Base-by-base conservation (phyloP, 2,329 filamentous ascomycete species). In the Cladosporium austrohemisphaericum region DNA sequence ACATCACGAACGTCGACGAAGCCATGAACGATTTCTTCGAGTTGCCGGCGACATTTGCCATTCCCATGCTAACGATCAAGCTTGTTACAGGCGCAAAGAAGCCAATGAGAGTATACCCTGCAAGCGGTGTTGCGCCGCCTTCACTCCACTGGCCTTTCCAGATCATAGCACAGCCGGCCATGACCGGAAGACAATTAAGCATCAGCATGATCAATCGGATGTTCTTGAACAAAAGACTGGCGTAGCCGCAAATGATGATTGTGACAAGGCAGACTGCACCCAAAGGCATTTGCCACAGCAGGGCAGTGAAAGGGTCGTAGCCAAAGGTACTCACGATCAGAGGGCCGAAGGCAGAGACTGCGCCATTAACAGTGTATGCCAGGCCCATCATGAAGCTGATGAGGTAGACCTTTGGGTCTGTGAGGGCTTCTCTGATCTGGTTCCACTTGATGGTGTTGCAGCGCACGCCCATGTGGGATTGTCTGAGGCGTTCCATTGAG, bases 11-110 rank as follows among this genome's bases (percentile, higher is more conserved):
- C 1, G 87, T 84, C 0, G 82, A 81, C 0, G 83, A 81, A 0
- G 85, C 83, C 75, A 86, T 88, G 59, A 85, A 83, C 55, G 81
- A 85, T 72, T 89, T 89, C 70, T 90, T 90, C 0, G 85, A 89
- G 19, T 85, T 78, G 0, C 86, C 86, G 0, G 85, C 85, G 0
- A 89, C 84, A 55, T 90, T 90, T 9, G 79, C 78, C 73, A 79
- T 79, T 0, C 76, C 78, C 2, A 81, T 60, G 0, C 72, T 73
- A 33, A 82, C 79, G 2, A 77, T 75, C n/a, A 80, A 69, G 35
- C 79, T 83, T 1, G 86, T 85, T 0, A 86, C 84, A 0, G 79
- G 81, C 0, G 84, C 85, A 55, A 88, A 89, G 55, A 84, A 86
- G 0, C 85, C 85, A 2, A 84, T 85, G 28, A 90, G 76, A 0